Conservation (phyloP, 768 basidiomycete genomes). For the Suillus discolor region DNA sequence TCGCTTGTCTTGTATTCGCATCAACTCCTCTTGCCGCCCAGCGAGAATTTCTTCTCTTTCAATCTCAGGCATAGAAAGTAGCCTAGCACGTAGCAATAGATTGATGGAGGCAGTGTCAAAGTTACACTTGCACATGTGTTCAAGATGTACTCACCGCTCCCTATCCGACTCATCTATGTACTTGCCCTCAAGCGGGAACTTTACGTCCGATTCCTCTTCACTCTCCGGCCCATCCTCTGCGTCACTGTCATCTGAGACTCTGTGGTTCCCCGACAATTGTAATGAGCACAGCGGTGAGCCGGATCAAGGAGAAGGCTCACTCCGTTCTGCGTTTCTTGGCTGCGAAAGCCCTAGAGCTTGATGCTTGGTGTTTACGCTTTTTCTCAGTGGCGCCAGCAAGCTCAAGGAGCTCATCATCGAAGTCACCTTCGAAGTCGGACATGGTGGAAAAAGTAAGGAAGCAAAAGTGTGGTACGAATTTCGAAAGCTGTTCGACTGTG, state of each 20-base stretch:
- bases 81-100: constrained; percentile 43
- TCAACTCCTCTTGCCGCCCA: constrained; percentile 77
- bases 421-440: constrained; percentile 55
- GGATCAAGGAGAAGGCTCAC: constrained; percentile 44
- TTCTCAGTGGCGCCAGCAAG: constrained; percentile 72
- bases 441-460: constrained; percentile 27
- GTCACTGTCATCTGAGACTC: constrained; percentile 45
- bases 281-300: constrained; percentile 11
- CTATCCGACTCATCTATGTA: constrained; percentile 86
- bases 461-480: neutral
- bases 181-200: constrained; percentile 91
- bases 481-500: neutral
- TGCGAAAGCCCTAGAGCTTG: constrained; percentile 43
- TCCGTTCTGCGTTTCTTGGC: constrained; percentile 73
- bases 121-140: constrained; percentile 26
- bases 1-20: constrained; percentile 69
- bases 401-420: constrained; percentile 76
- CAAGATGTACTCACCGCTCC: constrained; percentile 59
- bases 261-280: constrained; percentile 21
- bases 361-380: constrained; percentile 63
- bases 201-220: constrained; percentile 58
- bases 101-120: constrained; percentile 26
- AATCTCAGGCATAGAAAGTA: constrained; percentile 81
- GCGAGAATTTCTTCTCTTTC: constrained; percentile 88
- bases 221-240: constrained; percentile 64